Conservation (phyloP, 148 eudicot species). For the Heliosperma pusillum region DNA sequence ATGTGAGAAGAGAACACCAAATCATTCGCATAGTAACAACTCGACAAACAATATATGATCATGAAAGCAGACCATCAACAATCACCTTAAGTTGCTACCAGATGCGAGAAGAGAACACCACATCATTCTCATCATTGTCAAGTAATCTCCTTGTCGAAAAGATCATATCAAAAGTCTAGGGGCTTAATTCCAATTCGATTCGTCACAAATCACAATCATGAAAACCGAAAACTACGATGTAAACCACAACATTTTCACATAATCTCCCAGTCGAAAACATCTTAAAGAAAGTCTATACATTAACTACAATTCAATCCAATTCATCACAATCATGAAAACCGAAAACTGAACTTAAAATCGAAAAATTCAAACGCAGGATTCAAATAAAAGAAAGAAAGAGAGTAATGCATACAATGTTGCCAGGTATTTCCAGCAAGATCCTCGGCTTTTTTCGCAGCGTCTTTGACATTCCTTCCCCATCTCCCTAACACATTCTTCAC, state of each 20-base stretch:
- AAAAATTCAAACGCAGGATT: too few species aligned
- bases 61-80: background rate
- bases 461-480: conserved; percentile 85
- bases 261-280: background rate
- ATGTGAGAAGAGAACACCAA: too few species aligned
- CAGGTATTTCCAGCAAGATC: conserved; percentile 87
- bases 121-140: background rate
- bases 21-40: background rate
- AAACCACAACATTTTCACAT: background rate
- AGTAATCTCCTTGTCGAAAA: background rate
- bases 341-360: background rate
- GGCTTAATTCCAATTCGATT: background rate
- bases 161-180: background rate
- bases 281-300: background rate
- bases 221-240: background rate
- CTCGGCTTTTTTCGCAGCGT: conserved; percentile 78
- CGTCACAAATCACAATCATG: too few species aligned
- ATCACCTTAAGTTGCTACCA: background rate
- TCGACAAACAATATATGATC: background rate
- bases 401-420: conserved; percentile 69
- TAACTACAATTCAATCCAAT: background rate
- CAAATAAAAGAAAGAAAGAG: too few species aligned
- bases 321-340: too few species aligned
- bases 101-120: background rate
- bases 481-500: conserved; percentile 64